Conservation (phyloP, 2,329 filamentous ascomycete genomes). For the Trichophyton equinum region DNA sequence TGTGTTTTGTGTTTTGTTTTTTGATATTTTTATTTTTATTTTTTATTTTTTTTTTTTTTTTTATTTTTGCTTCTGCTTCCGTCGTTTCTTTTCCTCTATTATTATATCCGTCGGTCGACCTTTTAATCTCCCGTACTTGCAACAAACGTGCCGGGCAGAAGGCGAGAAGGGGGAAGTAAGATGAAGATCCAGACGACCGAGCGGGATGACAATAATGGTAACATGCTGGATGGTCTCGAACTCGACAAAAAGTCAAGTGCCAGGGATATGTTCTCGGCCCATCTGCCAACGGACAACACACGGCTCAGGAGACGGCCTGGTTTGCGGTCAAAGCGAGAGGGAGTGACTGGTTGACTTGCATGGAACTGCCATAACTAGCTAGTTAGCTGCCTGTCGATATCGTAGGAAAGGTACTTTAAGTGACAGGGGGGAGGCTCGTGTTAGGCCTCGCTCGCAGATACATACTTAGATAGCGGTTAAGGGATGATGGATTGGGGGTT, state of each 20-base stretch:
- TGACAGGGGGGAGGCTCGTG: neutral
- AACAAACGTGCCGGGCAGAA: neutral
- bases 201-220: neutral
- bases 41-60: neutral
- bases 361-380: neutral
- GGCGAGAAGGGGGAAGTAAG: neutral
- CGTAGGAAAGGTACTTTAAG: neutral
- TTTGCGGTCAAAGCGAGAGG: neutral
- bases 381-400: neutral
- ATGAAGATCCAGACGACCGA: neutral
- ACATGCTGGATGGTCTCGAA: neutral
- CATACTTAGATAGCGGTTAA: no score
- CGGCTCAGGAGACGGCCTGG: neutral
- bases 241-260: no score
- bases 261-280: neutral
- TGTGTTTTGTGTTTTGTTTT: neutral
- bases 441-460: no score
- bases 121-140: neutral
- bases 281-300: neutral
- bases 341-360: neutral
- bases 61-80: neutral
- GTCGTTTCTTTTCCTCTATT: neutral
- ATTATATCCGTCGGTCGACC: neutral
- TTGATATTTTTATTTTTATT: neutral
- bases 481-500: neutral